Percentiles rank a stretch among this genome's conserved stretches.
These are phyloP conservation scores for Nakazawaea wyomingensis DNA, from an alignment of 805 yeast genomes.

Conservation along the genomic window DNA sequence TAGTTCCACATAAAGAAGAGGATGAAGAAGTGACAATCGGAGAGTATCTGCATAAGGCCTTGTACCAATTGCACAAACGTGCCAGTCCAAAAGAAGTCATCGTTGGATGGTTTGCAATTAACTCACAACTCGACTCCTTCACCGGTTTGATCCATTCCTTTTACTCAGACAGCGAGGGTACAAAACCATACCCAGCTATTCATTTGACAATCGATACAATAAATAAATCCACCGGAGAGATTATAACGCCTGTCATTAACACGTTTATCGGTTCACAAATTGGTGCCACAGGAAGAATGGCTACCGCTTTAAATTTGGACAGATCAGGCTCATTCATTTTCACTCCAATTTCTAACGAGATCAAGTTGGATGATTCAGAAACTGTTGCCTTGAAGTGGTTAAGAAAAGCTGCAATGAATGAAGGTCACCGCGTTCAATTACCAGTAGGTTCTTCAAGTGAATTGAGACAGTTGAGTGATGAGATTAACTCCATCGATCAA, in stretches of 20 bases:
- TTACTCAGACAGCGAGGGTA: conserved; percentile 62
- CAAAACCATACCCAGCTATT: conserved; percentile 72
- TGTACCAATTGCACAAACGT: conserved; percentile 66
- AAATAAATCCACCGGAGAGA: conserved; percentile 37
- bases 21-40: conserved; percentile 75
- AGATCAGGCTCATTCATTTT: conserved; percentile 53
- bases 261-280: conserved; percentile 78
- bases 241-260: conserved; percentile 48
- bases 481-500: conserved; percentile 39
- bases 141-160: conserved; percentile 79
- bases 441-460: conserved; percentile 34
- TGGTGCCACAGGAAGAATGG: conserved; percentile 45
- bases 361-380: conserved; percentile 53
- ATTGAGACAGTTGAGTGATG: conserved; percentile 39
- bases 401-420: conserved; percentile 32
- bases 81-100: conserved; percentile 75
- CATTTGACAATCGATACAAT: conserved; percentile 68
- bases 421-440: conserved; percentile 25
- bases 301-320: conserved; percentile 31
- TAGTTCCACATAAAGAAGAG: conserved; percentile 74
- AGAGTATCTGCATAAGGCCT: conserved; percentile 66
- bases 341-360: conserved; percentile 67
- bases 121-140: conserved; percentile 57
- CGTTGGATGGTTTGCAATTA: conserved; percentile 79
- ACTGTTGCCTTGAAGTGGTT: conserved; percentile 47